Conservation (phyloP, 1,284 basidiomycete species). For the Puccinia horiana region DNA sequence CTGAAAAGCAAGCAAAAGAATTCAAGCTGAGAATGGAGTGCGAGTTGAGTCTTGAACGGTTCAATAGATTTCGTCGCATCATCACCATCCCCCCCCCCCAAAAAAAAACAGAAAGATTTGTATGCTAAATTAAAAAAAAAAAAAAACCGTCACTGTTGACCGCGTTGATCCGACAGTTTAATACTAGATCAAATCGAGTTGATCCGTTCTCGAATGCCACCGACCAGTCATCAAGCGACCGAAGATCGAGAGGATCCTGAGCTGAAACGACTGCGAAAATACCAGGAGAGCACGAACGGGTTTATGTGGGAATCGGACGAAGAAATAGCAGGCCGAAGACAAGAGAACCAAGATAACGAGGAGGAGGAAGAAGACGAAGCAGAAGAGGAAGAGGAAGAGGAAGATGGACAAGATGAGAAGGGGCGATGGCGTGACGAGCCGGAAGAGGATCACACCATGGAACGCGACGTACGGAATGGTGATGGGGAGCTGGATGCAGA, state of each 20-base stretch:
- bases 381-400: not conserved
- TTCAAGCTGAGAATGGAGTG: constrained; percentile 18
- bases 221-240: too few relatives aligned
- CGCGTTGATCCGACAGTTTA: not conserved
- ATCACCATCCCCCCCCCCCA: too few relatives aligned
- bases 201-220: constrained; percentile 8
- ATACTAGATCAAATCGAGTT: constrained; percentile 15
- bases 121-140: not conserved
- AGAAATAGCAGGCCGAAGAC: too few relatives aligned
- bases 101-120: not conserved
- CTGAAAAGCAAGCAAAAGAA: constrained; percentile 17
- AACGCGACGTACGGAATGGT: too few relatives aligned
- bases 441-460: too few relatives aligned
- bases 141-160: too few relatives aligned
- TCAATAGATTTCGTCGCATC: not conserved
- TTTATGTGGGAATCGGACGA: constrained; percentile 26
- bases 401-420: not conserved
- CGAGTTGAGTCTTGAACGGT: constrained; percentile 30
- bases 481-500: too few relatives aligned
- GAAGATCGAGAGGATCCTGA: not conserved
- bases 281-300: not conserved
- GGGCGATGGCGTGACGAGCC: too few relatives aligned
- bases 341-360: not conserved
- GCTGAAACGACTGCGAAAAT: constrained; percentile 5
- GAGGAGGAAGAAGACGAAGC: not conserved